These are phyloP conservation scores for Nymphaea thermarum DNA, from an alignment of 164 flowering plant genomes.

Conservation along the genomic window DNA sequence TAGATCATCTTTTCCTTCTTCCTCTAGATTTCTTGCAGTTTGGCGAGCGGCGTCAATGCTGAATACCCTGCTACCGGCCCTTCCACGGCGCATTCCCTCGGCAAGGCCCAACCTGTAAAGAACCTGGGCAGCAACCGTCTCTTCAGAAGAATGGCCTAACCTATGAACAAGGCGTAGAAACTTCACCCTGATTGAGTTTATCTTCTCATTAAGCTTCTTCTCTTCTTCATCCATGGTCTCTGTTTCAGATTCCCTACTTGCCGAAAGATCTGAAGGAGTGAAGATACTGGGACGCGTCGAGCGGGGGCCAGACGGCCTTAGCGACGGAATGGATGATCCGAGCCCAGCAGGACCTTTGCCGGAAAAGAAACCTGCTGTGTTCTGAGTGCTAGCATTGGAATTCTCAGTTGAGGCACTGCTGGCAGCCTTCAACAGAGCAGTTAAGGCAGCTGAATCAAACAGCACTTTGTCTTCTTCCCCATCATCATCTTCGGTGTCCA, in stretches of 20 bases:
- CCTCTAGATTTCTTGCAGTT: slow-evolving; percentile 56
- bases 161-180: slow-evolving; percentile 78
- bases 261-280: slow-evolving; percentile 20
- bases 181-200: slow-evolving; percentile 66
- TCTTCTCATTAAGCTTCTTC: slow-evolving; percentile 57
- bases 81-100: slow-evolving; percentile 30
- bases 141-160: slow-evolving; percentile 71
- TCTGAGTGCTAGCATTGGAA: slow-evolving; percentile 52
- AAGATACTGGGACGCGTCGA: slow-evolving; percentile 37
- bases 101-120: slow-evolving; percentile 63
- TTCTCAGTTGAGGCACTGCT: slow-evolving; percentile 43
- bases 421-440: slow-evolving; percentile 91
- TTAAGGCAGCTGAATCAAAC: slow-evolving; percentile 83
- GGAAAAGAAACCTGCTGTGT: slow-evolving; percentile 75
- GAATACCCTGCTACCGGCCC: slow-evolving; percentile 37
- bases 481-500: slow-evolving; percentile 49
- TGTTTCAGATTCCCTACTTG: slow-evolving; percentile 31
- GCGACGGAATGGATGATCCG: slow-evolving; percentile 55
- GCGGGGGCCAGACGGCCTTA: slow-evolving; percentile 42
- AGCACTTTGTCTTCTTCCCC: slow-evolving; percentile 65
- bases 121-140: slow-evolving; percentile 72
- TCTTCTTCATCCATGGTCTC: slow-evolving; percentile 61
- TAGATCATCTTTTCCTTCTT: slow-evolving; percentile 42
- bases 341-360: slow-evolving; percentile 92
- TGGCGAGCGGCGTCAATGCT: slow-evolving; percentile 64